Conservation (phyloP, 2,329 filamentous ascomycete genomes). For the Simplicillium aogashimaense region DNA sequence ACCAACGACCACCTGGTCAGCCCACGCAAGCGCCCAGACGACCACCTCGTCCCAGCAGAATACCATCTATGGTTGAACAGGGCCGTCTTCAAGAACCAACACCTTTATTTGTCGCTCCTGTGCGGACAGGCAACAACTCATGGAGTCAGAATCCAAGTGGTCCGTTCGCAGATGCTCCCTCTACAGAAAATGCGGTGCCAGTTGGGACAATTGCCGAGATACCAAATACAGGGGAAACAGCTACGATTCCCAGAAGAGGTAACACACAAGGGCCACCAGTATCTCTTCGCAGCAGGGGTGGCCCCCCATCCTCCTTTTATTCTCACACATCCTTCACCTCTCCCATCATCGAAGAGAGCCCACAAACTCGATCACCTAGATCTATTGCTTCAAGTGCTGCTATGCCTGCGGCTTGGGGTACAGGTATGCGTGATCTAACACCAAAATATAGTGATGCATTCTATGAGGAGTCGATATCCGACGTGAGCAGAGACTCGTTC, state of each 20-base stretch:
- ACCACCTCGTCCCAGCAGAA: constrained; percentile 49
- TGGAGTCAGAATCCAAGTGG: constrained; percentile 17
- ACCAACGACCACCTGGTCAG: constrained; percentile 39
- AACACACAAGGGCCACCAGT: constrained; percentile 50
- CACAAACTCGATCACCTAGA: constrained; percentile 43
- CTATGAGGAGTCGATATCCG: constrained; percentile 38
- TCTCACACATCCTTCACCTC: constrained; percentile 59
- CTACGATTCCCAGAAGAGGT: constrained; percentile 30
- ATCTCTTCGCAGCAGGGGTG: constrained; percentile 38
- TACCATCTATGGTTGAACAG: constrained; percentile 48
- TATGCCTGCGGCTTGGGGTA: constrained; percentile 60
- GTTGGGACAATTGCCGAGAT: constrained; percentile 36
- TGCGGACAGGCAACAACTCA: constrained; percentile 20
- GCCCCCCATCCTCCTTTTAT: constrained; percentile 50
- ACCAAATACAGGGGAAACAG: too few relatives aligned
- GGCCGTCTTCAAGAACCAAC: constrained; percentile 46
- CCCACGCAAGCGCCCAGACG: constrained; percentile 48
- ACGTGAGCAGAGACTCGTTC: constrained; percentile 29
- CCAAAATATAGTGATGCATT: constrained; percentile 36
- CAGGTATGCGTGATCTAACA: constrained; percentile 28
- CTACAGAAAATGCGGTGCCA: too few relatives aligned
- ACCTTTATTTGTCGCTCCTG: constrained; percentile 32
- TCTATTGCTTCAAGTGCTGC: constrained; percentile 65
- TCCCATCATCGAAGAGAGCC: constrained; percentile 65
- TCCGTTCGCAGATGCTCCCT: too few relatives aligned